Percentiles rank a stretch among this genome's conserved stretches.
Conservation (phyloP, 2,329 filamentous ascomycete genomes). For the Stemphylium vesicarium region DNA sequence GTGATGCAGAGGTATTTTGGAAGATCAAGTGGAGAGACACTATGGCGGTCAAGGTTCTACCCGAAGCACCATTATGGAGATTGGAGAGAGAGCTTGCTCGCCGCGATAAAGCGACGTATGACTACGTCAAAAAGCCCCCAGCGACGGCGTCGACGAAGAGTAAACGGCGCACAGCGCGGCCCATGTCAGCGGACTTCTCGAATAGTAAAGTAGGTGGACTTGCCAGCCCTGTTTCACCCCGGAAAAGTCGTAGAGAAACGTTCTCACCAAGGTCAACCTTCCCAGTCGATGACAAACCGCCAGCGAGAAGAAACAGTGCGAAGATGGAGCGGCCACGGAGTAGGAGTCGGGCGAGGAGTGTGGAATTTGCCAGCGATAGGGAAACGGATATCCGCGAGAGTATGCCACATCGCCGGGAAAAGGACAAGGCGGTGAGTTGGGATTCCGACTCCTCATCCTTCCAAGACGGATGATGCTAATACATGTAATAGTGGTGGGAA, state of each 20-base stretch:
- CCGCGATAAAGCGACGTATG: slow-evolving; percentile 52
- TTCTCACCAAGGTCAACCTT: slow-evolving; percentile 32
- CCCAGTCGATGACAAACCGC: slow-evolving; percentile 19
- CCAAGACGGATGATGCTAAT: no score
- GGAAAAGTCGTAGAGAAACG: slow-evolving; percentile 25
- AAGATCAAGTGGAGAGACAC: slow-evolving; percentile 46
- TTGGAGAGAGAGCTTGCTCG: slow-evolving; percentile 52
- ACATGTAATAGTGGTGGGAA: slow-evolving; percentile 38
- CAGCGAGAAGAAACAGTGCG: slow-evolving; percentile 15
- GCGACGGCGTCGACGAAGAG: slow-evolving; percentile 27
- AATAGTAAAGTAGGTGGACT: slow-evolving; percentile 12
- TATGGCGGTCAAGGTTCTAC: slow-evolving; percentile 49
- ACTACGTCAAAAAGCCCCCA: slow-evolving; percentile 48
- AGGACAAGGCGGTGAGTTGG: slow-evolving; percentile 29
- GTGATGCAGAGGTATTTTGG: slow-evolving; percentile 53
- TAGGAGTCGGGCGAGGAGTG: slow-evolving; percentile 28
- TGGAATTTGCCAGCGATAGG: slow-evolving; percentile 35
- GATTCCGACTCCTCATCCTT: no score
- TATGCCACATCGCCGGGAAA: slow-evolving; percentile 45
- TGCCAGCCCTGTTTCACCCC: slow-evolving; percentile 3
- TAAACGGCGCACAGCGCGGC: slow-evolving; percentile 21
- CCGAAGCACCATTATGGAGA: slow-evolving; percentile 54
- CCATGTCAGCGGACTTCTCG: slow-evolving; percentile 25
- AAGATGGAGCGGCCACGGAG: slow-evolving; percentile 24
- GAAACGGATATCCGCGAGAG: slow-evolving; percentile 41